A percentile compares a stretch with the other conserved stretches of the same genome.
Evolutionary conservation across 495 filamentous ascomycete species (phyloP).

Genomic region (Letharia lupina): DNA sequence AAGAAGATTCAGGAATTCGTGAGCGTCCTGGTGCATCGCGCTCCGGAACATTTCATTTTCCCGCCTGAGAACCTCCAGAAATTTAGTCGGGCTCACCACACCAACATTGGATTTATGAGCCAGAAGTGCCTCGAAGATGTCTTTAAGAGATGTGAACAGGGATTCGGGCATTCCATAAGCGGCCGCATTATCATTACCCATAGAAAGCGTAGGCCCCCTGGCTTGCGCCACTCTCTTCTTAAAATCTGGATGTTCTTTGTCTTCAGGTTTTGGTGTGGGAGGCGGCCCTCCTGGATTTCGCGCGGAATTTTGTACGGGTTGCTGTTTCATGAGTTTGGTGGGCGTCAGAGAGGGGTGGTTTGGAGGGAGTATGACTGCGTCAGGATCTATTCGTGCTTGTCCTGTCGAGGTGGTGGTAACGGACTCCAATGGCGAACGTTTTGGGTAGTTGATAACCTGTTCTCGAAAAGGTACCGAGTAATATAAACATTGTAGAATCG

Average conservation of each 20-base stretch:
- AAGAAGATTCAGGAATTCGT: constrained; percentile 90
- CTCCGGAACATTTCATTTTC: constrained; percentile 97
- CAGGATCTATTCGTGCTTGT: constrained; percentile 40
- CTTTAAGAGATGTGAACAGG: constrained; percentile 86
- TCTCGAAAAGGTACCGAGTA: constrained; percentile 93
- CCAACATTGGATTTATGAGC: constrained; percentile 74
- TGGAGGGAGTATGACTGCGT: constrained; percentile 34
- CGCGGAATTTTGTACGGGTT: constrained; percentile 32
- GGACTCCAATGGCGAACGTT: constrained; percentile 48
- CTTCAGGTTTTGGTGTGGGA: constrained; percentile 58
- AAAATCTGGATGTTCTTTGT: constrained; percentile 79
- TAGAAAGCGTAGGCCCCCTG: constrained; percentile 72
- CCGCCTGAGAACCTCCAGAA: constrained; percentile 83
- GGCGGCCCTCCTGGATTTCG: constrained; percentile 43
- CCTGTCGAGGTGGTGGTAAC: constrained; percentile 39
- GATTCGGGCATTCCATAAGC: constrained; percentile 92
- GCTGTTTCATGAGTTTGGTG: constrained; percentile 35
- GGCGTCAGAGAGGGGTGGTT: constrained; percentile 36
- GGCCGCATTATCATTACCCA: constrained; percentile 67
- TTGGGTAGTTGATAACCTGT: constrained; percentile 86
- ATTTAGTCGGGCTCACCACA: constrained; percentile 86
- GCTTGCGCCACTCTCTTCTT: constrained; percentile 93
- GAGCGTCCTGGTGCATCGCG: constrained; percentile 96
- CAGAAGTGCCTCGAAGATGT: constrained; percentile 90
- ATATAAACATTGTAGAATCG: constrained; percentile 93